Evolutionary conservation across 768 basidiomycete genomes (phyloP), one percentile per base, ranked within the genome.

Genomic region (Russula lepida): DNA sequence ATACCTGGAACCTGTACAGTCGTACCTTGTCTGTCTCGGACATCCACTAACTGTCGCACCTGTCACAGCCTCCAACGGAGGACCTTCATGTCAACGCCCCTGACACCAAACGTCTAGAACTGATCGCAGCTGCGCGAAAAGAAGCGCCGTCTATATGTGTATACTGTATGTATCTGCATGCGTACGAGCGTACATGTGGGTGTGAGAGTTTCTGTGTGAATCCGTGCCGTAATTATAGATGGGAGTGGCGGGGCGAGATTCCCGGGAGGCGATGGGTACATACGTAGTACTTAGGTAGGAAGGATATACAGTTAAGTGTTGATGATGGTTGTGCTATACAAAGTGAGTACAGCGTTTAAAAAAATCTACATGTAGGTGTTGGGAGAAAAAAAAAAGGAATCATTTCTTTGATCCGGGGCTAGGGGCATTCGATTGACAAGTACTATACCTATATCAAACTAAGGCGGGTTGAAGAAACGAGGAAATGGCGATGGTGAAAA

Each of bases 261-360:
- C 21, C 41, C 46, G 46, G 28, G 17, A 13, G 21, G 23, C 7
- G 21, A 37, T 25, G 12, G 47, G 55, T 28, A 19, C 6, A 8
- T 32, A 35, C 11, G 17, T 21, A 27, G 17, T 21, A 27, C 8
- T n/a, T 19, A 32, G 46, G 28, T 15, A 27, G 11, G 50, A 49
- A 23, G 19, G 5, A 49, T 13, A 21, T 47, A 47, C 23, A n/a
- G 21, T 2, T 15, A 17, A 28, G 19, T 21, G 43, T 17, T 37
- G 25, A 41, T 35, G n/a, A 39, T n/a, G 49, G 39, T 3, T 43
- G 48, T 5, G 32, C 2, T 46, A 53, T 59, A 53, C 58, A 46
- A 58, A 37, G 54, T 44, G 48, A 51, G 41, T 50, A 60, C 58
- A 58, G 17, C 39, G 39, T 50, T 32, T 39, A 37, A 25, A 47